Evolutionary conservation across 23 red algal species (phyloP).

Genomic region (Agarophyton chilense): DNA sequence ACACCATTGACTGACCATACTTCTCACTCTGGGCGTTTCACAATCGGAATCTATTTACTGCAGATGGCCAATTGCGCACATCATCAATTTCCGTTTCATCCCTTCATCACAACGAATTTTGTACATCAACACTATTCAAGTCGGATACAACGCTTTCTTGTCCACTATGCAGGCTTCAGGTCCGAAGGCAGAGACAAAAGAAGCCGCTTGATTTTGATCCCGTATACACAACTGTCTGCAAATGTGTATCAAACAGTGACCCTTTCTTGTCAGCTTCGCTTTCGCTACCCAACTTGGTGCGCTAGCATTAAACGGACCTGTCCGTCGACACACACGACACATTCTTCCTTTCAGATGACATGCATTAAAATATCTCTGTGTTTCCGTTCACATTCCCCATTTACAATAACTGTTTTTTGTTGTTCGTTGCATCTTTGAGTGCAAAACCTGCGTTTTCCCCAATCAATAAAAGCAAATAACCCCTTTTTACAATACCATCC

Average conservation of each 20-base stretch:
- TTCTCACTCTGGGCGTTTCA: neutral
- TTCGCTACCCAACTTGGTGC: neutral
- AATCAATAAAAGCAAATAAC: neutral
- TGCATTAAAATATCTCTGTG: neutral
- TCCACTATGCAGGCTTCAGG: constrained; percentile 84
- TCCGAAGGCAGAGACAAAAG: constrained; percentile 12
- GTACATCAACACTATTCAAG: constrained; percentile 97
- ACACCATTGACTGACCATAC: constrained; percentile 4
- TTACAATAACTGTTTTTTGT: neutral
- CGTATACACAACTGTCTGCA: neutral
- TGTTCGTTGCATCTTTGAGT: neutral
- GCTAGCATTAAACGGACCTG: no score
- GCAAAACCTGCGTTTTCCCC: no score
- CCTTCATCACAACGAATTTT: constrained; percentile 97
- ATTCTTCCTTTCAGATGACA: neutral
- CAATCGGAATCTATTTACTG: neutral
- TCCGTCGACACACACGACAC: no score
- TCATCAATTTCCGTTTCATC: constrained; percentile 99
- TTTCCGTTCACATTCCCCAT: neutral
- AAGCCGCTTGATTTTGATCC: neutral
- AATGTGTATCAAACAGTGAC: neutral
- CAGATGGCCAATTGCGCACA: constrained; percentile 87
- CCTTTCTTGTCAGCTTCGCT: neutral
- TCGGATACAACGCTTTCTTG: constrained; percentile 99
- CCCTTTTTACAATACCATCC: neutral